Conservation (phyloP, 257 asterid genomes). For the Solanum etuberosum region DNA sequence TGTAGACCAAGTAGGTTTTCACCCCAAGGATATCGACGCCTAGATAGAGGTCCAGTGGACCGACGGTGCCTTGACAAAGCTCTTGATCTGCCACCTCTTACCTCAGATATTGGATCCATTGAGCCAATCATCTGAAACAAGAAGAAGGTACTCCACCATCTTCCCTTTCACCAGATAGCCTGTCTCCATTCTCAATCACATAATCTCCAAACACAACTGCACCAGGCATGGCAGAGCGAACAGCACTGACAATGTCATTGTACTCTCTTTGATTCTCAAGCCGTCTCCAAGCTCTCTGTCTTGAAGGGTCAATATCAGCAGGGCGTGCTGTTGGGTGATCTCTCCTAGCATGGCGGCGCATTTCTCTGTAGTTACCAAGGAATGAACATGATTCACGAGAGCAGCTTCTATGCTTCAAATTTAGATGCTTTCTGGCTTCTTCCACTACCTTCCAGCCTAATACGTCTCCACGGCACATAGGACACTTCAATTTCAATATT, state of each 20-base stretch:
- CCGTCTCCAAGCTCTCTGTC: constrained; percentile 71
- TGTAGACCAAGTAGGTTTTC: constrained; percentile 58
- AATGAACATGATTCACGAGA: constrained; percentile 71
- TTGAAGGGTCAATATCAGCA: constrained; percentile 67
- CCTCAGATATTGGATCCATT: constrained; percentile 38
- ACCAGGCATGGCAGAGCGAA: constrained; percentile 80
- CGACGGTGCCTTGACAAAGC: constrained; percentile 54
- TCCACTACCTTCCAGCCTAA: constrained; percentile 76
- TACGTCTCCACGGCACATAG: constrained; percentile 74
- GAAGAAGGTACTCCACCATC: constrained; percentile 64
- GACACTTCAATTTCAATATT: constrained; percentile 49
- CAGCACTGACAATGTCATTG: constrained; percentile 68
- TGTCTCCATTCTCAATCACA: constrained; percentile 57
- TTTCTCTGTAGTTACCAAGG: constrained; percentile 55
- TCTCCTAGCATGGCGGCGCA: constrained; percentile 77
- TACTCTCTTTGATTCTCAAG: constrained; percentile 72
- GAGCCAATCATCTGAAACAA: constrained; percentile 85
- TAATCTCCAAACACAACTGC: constrained; percentile 81
- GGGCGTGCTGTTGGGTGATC: constrained; percentile 81
- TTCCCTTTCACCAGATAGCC: constrained; percentile 30
- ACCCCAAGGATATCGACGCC: constrained; percentile 76
- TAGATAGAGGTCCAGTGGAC: constrained; percentile 30
- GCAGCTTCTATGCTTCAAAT: constrained; percentile 62
- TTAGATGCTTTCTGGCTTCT: constrained; percentile 66
- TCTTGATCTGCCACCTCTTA: constrained; percentile 59